A percentile compares a stretch with the other conserved stretches of the same genome.
Evolutionary conservation across 139 green algal species (phyloP).

Genomic region (Tetradesmus lagerheimii): DNA sequence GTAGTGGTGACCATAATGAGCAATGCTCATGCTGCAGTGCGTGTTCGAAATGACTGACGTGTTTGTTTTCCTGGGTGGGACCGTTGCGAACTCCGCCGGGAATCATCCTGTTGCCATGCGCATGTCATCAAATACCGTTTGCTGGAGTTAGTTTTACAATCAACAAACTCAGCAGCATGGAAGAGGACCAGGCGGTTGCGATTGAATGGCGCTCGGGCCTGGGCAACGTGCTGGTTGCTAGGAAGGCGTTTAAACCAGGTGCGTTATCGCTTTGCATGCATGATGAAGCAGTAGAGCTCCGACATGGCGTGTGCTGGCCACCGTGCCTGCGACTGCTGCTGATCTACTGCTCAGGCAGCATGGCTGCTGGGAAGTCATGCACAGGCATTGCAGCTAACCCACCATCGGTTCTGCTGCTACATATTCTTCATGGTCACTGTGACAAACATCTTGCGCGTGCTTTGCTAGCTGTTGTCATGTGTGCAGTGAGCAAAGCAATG

Average conservation of each 20-base stretch:
- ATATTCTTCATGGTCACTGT: too few species aligned
- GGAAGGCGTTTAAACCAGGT: conserved; percentile 6
- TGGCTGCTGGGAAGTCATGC: neutral
- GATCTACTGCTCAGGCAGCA: neutral
- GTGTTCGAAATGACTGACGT: neutral
- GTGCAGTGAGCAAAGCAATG: too few species aligned
- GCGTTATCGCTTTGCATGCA: neutral
- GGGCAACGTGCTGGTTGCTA: conserved; percentile 38
- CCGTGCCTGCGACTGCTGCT: neutral
- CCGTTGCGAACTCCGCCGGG: neutral
- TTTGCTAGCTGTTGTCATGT: too few species aligned
- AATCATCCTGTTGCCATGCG: neutral
- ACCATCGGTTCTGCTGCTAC: too few species aligned
- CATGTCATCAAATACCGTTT: too few species aligned
- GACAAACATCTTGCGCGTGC: too few species aligned
- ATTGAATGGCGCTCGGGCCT: conserved; percentile 9
- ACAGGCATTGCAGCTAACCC: too few species aligned
- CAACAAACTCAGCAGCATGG: neutral
- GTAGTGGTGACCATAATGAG: too few species aligned
- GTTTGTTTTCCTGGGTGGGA: neutral
- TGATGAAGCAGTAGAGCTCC: neutral
- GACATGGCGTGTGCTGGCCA: neutral
- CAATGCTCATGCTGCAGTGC: neutral
- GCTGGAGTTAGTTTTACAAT: neutral
- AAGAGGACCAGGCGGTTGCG: neutral